phyloP scores from a whole-genome alignment of 768 basidiomycete species.

The Cyclocybe aegerita region DNA sequence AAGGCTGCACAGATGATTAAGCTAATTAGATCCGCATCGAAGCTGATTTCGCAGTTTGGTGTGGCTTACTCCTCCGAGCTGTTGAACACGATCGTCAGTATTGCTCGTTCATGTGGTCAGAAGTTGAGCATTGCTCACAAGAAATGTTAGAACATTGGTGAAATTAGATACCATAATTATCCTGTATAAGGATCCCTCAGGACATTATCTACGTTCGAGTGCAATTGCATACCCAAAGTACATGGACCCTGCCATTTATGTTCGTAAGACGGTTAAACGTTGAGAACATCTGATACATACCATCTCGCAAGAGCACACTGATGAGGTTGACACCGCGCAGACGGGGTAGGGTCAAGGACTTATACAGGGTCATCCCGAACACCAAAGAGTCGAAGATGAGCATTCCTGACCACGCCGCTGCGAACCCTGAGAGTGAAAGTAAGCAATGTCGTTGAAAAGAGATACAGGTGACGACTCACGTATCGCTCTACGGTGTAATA shows the following conservation, averaged over 20 bases:
- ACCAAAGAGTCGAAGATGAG: slow-evolving; percentile 39
- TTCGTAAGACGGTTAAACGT: not conserved
- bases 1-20: slow-evolving; percentile 19
- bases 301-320: slow-evolving; percentile 37
- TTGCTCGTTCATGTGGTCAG: not conserved
- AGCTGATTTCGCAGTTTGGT: not conserved
- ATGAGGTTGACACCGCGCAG: slow-evolving; percentile 25
- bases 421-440: slow-evolving; percentile 23
- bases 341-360: slow-evolving; percentile 28
- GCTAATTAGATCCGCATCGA: not conserved
- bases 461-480: slow-evolving; percentile 16
- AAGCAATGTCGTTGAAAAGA: not conserved
- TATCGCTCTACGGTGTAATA: slow-evolving; percentile 14
- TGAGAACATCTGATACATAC: slow-evolving; percentile 14
- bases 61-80: slow-evolving; percentile 33
- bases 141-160: slow-evolving; percentile 35
- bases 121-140: slow-evolving; percentile 24
- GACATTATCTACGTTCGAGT: not conserved
- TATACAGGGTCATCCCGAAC: slow-evolving; percentile 40
- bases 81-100: not conserved
- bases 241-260: slow-evolving; percentile 28
- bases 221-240: slow-evolving; percentile 33
- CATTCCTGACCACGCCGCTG: slow-evolving; percentile 37
- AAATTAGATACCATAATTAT: slow-evolving; percentile 35
- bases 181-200: slow-evolving; percentile 15